phyloP scores from a whole-genome alignment of 441 rosid species.

The Arabidopsis lyrata region DNA sequence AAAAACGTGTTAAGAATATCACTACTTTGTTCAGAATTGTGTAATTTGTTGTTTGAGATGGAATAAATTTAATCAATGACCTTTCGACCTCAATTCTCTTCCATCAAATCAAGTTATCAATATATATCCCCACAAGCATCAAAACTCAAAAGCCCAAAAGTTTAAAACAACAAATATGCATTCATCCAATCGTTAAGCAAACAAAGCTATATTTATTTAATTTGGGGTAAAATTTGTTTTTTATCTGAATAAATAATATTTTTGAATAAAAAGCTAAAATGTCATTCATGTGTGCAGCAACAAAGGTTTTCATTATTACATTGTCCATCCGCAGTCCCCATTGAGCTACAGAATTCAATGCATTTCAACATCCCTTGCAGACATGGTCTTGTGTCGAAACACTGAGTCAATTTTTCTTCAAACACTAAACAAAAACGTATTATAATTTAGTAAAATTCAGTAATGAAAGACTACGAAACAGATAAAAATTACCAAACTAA shows the following conservation, averaged over 20 bases:
- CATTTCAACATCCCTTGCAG: slow-evolving; percentile 21
- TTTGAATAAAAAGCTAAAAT: neutral
- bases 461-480: neutral
- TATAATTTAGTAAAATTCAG: neutral
- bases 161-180: too few species aligned
- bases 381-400: slow-evolving; percentile 28
- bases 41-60: too few species aligned
- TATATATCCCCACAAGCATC: too few species aligned
- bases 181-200: neutral
- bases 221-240: neutral
- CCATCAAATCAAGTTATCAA: too few species aligned
- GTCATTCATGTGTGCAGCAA: slow-evolving; percentile 12
- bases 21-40: too few species aligned
- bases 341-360: slow-evolving; percentile 15
- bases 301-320: slow-evolving; percentile 15
- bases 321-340: slow-evolving; percentile 35
- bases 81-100: too few species aligned
- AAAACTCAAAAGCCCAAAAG: too few species aligned
- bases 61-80: too few species aligned
- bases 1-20: too few species aligned
- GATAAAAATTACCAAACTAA: neutral
- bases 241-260: neutral
- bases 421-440: neutral
- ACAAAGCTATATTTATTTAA: neutral
- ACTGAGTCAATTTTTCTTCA: neutral